Conservation (phyloP, 2,329 filamentous ascomycete genomes). For the Amesomyces nigricolor region DNA sequence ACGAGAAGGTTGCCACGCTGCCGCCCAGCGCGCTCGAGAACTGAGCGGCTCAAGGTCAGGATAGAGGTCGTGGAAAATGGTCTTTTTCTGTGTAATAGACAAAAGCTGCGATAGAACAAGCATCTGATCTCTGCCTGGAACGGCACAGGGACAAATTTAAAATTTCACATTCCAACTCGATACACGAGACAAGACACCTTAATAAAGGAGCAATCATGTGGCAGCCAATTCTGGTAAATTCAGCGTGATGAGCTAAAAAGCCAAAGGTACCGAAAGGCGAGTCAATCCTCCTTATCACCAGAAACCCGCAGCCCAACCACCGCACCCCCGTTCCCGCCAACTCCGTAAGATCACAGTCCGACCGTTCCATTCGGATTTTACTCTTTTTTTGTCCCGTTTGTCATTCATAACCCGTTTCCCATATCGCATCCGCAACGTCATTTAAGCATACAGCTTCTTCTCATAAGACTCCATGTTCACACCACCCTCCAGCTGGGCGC, state of each 20-base stretch:
- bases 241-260: background rate
- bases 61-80: background rate
- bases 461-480: constrained; percentile 99
- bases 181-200: too few relatives aligned
- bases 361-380: constrained; percentile 13
- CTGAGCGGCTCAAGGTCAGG: background rate
- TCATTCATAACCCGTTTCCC: background rate
- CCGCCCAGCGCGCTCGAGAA: constrained; percentile 24
- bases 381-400: constrained; percentile 1
- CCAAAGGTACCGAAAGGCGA: background rate
- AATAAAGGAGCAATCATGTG: too few relatives aligned
- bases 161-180: too few relatives aligned
- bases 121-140: background rate
- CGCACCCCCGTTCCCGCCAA: constrained; percentile 9
- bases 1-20: constrained; percentile 62
- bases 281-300: constrained; percentile 7
- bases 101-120: constrained; percentile 1
- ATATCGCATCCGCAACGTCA: constrained; percentile 1
- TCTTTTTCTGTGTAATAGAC: background rate
- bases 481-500: constrained; percentile 92
- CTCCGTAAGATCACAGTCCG: constrained; percentile 14
- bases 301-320: constrained; percentile 5
- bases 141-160: too few relatives aligned
- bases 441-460: constrained; percentile 96
- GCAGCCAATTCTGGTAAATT: background rate